Evolutionary conservation across 192 early-diverging fungal genomes (phyloP), one percentile per base, ranked within the genome.

Genomic region (Obelidium mucronatum): DNA sequence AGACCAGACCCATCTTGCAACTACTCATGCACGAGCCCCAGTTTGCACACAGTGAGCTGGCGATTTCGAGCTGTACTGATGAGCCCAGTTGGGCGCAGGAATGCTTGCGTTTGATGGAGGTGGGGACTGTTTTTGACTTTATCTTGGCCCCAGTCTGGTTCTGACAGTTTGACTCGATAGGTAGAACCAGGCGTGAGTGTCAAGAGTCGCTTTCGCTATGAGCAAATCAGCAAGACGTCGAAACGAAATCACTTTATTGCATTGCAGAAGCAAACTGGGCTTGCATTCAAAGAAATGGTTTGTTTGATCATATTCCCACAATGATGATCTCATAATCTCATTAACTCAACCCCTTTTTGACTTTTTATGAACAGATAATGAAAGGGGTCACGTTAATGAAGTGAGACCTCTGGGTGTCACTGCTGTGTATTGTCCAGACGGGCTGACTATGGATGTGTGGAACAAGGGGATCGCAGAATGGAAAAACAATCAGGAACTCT

Each of bases 41-140:
- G 13, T 82, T 81, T 60, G 68, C 75, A 36, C 56, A 74, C 48
- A 67, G 73, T 2, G 75, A 78, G 36, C 78, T 86, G 22, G 84
- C 67, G 2, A 77, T 86, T 24, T 80, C 82, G 30, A 84, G 82
- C 22, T 40, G 75, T 37, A 80, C 84, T 22, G 44, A 54, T 31
- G 74, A 76, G 35, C 82, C 84, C 17, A 75, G 75, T n/a, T 86
- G 84, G 84, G 67, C 71, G 35, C 73, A 28, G 83, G 81, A 69
- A 78, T 86, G 24, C 81, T 79, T 67, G 77, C 76, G 17, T 26
- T 30, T 67, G 48, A 67, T 67, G 40, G 40, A 51, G 40, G 44
- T 67, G 1, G n/a, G n/a, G n/a, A n/a, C n/a, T n/a, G n/a, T n/a
- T n/a, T n/a, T n/a, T n/a, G n/a, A n/a, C n/a, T n/a, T n/a, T n/a